Conservation (phyloP, 805 yeast genomes). For the Starmerella etchellsii region DNA sequence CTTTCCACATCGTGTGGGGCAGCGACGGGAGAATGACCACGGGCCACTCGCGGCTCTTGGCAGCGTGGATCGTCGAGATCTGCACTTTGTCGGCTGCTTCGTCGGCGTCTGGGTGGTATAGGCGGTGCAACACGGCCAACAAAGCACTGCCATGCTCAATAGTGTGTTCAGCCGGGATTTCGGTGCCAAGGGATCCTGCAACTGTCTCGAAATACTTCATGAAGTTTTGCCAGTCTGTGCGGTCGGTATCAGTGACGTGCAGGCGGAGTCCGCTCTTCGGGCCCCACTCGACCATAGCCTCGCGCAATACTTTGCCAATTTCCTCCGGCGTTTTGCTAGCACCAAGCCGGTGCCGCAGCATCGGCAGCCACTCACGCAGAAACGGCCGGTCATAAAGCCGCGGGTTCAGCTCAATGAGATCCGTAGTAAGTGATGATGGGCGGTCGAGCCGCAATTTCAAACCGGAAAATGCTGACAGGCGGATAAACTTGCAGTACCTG, state of each 20-base stretch:
- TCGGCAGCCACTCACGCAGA: neutral
- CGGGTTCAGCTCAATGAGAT: neutral
- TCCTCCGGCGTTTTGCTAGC: neutral
- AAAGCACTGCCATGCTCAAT: conserved; percentile 3
- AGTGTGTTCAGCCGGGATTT: neutral
- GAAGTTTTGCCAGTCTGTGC: conserved; percentile 1
- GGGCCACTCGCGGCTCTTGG: conserved; percentile 19
- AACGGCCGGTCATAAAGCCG: conserved; percentile 1
- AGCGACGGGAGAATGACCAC: conserved; percentile 11
- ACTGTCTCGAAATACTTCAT: neutral
- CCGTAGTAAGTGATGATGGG: neutral
- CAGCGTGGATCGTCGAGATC: conserved; percentile 14
- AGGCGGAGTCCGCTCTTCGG: neutral
- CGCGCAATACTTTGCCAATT: neutral
- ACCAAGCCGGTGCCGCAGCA: conserved; percentile 1
- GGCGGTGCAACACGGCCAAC: neutral
- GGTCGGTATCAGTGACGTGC: neutral
- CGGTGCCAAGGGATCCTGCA: neutral
- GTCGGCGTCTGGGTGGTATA: neutral
- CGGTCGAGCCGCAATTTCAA: neutral
- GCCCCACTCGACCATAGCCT: neutral
- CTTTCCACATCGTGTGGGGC: neutral
- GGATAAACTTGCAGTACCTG: neutral
- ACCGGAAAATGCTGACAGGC: neutral
- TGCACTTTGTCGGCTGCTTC: conserved; percentile 3